Evolutionary conservation across 257 asterid species (phyloP).

Genomic region (Nicotiana tabacum): DNA sequence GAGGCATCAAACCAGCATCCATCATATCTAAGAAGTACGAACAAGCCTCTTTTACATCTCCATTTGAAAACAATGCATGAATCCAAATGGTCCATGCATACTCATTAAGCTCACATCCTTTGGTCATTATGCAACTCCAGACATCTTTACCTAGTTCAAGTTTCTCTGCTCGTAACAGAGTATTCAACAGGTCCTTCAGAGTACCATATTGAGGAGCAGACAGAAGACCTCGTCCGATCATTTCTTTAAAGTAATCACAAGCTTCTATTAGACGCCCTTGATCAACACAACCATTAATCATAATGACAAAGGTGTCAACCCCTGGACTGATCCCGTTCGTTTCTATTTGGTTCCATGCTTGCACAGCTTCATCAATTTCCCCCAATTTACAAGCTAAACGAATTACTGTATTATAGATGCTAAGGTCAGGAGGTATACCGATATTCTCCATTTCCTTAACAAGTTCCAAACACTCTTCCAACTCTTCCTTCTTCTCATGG

Average conservation of each 20-base stretch:
- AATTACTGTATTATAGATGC: constrained; percentile 51
- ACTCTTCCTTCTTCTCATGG: constrained; percentile 81
- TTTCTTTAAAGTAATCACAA: constrained; percentile 73
- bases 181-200: constrained; percentile 62
- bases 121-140: constrained; percentile 64
- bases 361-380: constrained; percentile 50
- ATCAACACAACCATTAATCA: constrained; percentile 65
- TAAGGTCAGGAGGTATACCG: constrained; percentile 48
- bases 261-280: constrained; percentile 65
- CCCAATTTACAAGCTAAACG: constrained; percentile 80
- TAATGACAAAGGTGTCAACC: constrained; percentile 60
- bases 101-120: constrained; percentile 82
- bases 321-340: constrained; percentile 61
- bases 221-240: constrained; percentile 76
- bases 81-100: constrained; percentile 95
- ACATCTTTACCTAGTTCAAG: constrained; percentile 64
- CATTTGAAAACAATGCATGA: constrained; percentile 71
- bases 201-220: constrained; percentile 81
- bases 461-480: constrained; percentile 77
- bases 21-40: constrained; percentile 79
- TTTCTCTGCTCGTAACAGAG: constrained; percentile 69
- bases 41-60: constrained; percentile 88
- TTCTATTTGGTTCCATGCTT: constrained; percentile 63
- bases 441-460: constrained; percentile 64
- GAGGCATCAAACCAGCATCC: constrained; percentile 93